phyloP scores from a whole-genome alignment of 352 stramenopile genomes.

The Peronospora belbahrii region DNA sequence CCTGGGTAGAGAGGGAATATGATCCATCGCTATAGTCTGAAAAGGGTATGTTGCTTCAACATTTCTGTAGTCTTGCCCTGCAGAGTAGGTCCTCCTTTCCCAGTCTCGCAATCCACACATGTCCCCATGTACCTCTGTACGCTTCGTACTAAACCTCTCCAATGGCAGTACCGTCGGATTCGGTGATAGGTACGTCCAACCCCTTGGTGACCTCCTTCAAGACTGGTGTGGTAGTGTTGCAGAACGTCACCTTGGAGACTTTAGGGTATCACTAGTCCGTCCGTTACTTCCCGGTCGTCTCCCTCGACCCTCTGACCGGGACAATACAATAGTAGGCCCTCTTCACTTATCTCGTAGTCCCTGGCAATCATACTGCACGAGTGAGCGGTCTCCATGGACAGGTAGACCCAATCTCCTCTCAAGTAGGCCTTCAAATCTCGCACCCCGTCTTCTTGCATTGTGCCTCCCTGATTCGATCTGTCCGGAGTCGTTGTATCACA shows the following conservation, averaged over 20 bases:
- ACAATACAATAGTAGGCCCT: background rate
- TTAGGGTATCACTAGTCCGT: background rate
- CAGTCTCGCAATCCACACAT: constrained; percentile 2
- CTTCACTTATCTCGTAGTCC: background rate
- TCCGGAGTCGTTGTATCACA: too few relatives aligned
- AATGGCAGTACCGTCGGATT: too few relatives aligned
- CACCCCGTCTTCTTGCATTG: background rate
- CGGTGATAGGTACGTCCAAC: background rate
- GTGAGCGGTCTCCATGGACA: background rate
- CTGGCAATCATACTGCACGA: background rate
- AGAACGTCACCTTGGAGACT: background rate
- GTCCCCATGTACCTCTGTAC: background rate
- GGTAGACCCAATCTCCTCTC: background rate
- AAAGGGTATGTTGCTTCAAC: background rate
- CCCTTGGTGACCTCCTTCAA: background rate
- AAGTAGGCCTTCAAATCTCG: background rate
- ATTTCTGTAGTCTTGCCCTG: background rate
- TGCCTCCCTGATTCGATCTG: too few relatives aligned
- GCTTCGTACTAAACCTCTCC: background rate
- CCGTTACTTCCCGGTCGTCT: background rate
- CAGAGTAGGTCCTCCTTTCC: background rate
- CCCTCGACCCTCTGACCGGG: background rate
- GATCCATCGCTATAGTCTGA: too few relatives aligned
- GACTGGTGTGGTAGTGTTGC: background rate
- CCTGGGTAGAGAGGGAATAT: constrained; percentile 6